Evolutionary conservation across 352 stramenopile species (phyloP).

Genomic region (Peronospora destructor): DNA sequence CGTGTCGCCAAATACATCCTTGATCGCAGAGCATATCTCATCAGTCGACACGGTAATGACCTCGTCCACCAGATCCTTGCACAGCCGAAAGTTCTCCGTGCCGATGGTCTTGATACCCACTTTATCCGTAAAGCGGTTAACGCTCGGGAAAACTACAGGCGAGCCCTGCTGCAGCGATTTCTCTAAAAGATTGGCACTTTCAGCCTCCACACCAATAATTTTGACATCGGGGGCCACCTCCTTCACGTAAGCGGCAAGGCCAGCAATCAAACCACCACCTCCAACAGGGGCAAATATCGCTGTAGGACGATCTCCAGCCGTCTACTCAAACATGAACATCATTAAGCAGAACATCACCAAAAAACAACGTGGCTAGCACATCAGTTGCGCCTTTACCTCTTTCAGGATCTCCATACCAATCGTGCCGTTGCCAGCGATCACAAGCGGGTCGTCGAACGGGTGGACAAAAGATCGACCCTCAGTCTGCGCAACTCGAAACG

Average conservation of each 20-base stretch:
- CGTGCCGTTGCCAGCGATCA: conserved; percentile 97
- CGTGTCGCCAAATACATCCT: conserved; percentile 90
- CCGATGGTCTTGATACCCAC: conserved; percentile 92
- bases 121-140: conserved; percentile 97
- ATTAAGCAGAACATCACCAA: conserved; percentile 3
- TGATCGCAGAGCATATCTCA: conserved; percentile 91
- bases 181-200: conserved; percentile 93
- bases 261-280: conserved; percentile 94
- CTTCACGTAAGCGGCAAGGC: conserved; percentile 90
- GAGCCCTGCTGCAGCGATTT: conserved; percentile 75
- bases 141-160: conserved; percentile 83
- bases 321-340: conserved; percentile 26
- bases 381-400: conserved; percentile 29
- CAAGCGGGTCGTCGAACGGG: conserved; percentile 95
- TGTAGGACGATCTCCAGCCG: conserved; percentile 85
- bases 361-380: background rate
- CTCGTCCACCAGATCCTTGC: conserved; percentile 91
- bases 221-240: conserved; percentile 83
- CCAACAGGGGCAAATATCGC: conserved; percentile 96
- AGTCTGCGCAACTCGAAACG: conserved; percentile 84
- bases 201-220: conserved; percentile 94
- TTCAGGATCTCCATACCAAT: conserved; percentile 92
- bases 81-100: conserved; percentile 93
- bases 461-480: conserved; percentile 94
- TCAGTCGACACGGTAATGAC: conserved; percentile 96